Conservation (phyloP, 805 yeast species). For the Blastobotrys parvus region DNA sequence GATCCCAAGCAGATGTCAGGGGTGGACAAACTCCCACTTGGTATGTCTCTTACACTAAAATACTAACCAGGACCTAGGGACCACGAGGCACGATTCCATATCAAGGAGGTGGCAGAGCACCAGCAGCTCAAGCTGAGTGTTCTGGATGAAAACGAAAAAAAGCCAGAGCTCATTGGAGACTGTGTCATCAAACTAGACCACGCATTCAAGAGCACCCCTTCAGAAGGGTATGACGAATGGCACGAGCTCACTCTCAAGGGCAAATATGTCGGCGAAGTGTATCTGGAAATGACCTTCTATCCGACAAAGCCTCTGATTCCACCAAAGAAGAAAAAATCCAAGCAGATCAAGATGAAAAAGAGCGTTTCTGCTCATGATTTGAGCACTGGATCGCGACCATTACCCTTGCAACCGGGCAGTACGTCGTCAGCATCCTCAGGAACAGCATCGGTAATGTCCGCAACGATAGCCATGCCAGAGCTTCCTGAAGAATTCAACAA, state of each 20-base stretch:
- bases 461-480: background rate
- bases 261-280: conserved; percentile 79
- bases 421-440: conserved; percentile 1
- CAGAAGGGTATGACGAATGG: conserved; percentile 83
- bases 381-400: background rate
- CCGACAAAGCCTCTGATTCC: conserved; percentile 36
- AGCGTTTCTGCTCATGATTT: background rate
- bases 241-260: conserved; percentile 58
- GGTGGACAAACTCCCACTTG: conserved; percentile 95
- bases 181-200: conserved; percentile 68
- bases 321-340: conserved; percentile 10
- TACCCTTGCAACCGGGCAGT: conserved; percentile 2
- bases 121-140: conserved; percentile 63
- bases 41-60: conserved; percentile 49
- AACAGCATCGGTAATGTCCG: background rate
- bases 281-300: conserved; percentile 85
- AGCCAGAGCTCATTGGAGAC: conserved; percentile 77
- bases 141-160: conserved; percentile 71
- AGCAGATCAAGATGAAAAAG: background rate
- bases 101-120: conserved; percentile 28
- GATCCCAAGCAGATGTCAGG: conserved; percentile 66
- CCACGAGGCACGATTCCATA: conserved; percentile 29
- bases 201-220: conserved; percentile 56
- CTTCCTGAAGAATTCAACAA: background rate
- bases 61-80: conserved; percentile 33